Evolutionary conservation across 2,329 filamentous ascomycete genomes (phyloP).

Genomic region (Pseudogymnoascus sp.): DNA sequence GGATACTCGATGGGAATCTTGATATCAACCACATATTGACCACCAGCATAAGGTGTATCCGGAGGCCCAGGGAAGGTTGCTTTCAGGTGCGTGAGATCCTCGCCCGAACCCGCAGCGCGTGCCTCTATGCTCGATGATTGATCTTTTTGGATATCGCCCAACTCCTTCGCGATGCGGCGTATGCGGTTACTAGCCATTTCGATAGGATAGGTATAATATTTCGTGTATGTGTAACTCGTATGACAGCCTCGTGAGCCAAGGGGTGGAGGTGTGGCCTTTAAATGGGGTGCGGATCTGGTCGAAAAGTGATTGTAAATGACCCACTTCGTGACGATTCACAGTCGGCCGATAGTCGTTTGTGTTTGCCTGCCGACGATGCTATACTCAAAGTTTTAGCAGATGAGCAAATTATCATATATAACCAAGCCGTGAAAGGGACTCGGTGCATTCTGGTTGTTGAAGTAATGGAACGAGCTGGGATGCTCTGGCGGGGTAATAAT

Average conservation of each 20-base stretch:
- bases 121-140: conserved; percentile 69
- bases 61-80: conserved; percentile 81
- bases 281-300: background rate
- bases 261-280: background rate
- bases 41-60: conserved; percentile 88
- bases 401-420: background rate
- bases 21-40: conserved; percentile 75
- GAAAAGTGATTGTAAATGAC: conserved; percentile 5
- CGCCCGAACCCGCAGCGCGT: conserved; percentile 49
- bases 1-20: conserved; percentile 83
- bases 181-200: conserved; percentile 25
- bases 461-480: background rate
- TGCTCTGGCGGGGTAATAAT: conserved; percentile 7
- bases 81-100: conserved; percentile 72
- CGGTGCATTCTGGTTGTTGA: background rate
- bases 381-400: background rate
- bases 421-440: background rate
- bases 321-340: conserved; percentile 7
- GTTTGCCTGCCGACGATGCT: background rate
- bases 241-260: background rate
- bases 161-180: conserved; percentile 65
- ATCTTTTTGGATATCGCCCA: conserved; percentile 68
- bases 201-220: background rate
- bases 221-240: conserved; percentile 1
- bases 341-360: background rate